These are phyloP conservation scores for Gilbertella persicaria DNA, from an alignment of 371 early-diverging fungal genomes.

Conservation along the genomic window DNA sequence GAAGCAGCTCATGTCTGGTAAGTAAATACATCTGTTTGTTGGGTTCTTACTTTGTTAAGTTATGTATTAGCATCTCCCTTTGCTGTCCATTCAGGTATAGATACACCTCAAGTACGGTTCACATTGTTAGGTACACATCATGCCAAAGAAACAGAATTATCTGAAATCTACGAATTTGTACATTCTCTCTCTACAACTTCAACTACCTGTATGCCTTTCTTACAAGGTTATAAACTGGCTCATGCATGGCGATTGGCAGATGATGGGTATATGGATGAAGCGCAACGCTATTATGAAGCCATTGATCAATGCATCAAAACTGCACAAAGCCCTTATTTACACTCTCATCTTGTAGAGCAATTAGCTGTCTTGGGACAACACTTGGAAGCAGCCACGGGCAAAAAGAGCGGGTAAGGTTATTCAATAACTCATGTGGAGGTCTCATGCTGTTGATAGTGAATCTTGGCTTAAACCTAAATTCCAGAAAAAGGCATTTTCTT, in stretches of 20 bases:
- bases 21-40: conserved; percentile 6
- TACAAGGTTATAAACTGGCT: conserved; percentile 87
- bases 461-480: conserved; percentile 64
- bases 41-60: conserved; percentile 35
- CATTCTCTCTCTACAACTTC: conserved; percentile 57
- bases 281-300: conserved; percentile 76
- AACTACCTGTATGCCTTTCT: conserved; percentile 68
- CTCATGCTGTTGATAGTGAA: conserved; percentile 32
- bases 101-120: conserved; percentile 55
- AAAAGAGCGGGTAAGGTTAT: conserved; percentile 38
- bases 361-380: conserved; percentile 57
- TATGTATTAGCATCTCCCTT: conserved; percentile 66
- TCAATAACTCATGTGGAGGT: conserved; percentile 10
- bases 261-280: conserved; percentile 71
- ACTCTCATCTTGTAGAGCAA: conserved; percentile 63
- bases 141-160: conserved; percentile 59
- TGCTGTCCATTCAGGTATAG: conserved; percentile 61
- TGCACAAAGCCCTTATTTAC: conserved; percentile 78
- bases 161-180: conserved; percentile 85
- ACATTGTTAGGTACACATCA: conserved; percentile 59
- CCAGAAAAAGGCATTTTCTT: conserved; percentile 63
- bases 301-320: conserved; percentile 74
- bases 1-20: conserved; percentile 89
- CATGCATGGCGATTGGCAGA: conserved; percentile 85
- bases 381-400: conserved; percentile 43